Evolutionary conservation across 805 yeast genomes (phyloP).

Genomic region (Candida hungchunana): DNA sequence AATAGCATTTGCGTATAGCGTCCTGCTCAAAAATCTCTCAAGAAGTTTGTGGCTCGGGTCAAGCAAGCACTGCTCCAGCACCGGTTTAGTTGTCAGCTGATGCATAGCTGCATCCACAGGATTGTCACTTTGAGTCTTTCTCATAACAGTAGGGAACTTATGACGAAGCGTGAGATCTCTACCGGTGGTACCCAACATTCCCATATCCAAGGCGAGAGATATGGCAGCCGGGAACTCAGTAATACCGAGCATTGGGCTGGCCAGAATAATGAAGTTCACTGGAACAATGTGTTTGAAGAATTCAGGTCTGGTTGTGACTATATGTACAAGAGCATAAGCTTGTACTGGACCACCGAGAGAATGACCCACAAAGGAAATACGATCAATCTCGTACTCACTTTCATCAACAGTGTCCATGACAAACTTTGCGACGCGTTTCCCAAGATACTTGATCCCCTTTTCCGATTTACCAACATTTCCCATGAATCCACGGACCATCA

Average conservation of each 20-base stretch:
- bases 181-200: conserved; percentile 90
- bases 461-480: conserved; percentile 88
- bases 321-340: conserved; percentile 83
- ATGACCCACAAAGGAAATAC: conserved; percentile 86
- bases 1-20: conserved; percentile 82
- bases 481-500: conserved; percentile 77
- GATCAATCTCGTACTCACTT: conserved; percentile 39
- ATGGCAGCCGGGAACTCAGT: conserved; percentile 86
- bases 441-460: conserved; percentile 79
- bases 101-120: conserved; percentile 9
- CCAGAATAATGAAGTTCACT: conserved; percentile 73
- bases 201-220: conserved; percentile 78
- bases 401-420: conserved; percentile 44
- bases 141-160: conserved; percentile 27
- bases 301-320: conserved; percentile 55
- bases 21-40: conserved; percentile 61
- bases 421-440: conserved; percentile 75
- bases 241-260: conserved; percentile 87
- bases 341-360: conserved; percentile 93
- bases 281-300: conserved; percentile 68
- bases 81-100: conserved; percentile 43
- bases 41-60: conserved; percentile 67
- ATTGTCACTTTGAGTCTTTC: conserved; percentile 4
- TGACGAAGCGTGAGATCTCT: conserved; percentile 73
- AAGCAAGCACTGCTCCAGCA: conserved; percentile 70